Evolutionary conservation across 176 grass and related monocot species (phyloP).

Genomic region (Aegilops umbellulata): DNA sequence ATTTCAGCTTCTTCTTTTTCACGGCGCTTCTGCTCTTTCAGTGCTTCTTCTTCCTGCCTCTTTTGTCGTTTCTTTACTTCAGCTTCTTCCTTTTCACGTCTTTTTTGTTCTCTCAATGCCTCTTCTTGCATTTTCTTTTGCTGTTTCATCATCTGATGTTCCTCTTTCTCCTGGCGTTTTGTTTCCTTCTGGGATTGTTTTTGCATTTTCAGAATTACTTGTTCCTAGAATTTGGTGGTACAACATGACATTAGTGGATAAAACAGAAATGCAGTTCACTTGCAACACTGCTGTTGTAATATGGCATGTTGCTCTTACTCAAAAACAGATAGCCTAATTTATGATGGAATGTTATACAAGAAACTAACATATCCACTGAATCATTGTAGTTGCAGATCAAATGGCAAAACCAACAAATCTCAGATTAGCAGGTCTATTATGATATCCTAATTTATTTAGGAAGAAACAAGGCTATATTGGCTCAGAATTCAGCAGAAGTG

Average conservation of each 20-base stretch:
- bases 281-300: neutral
- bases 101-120: conserved; percentile 57
- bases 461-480: neutral
- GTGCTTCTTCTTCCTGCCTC: conserved; percentile 67
- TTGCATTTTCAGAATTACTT: conserved; percentile 35
- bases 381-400: conserved; percentile 7
- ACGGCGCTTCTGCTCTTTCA: conserved; percentile 68
- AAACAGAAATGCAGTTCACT: neutral
- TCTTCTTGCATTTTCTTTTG: conserved; percentile 55
- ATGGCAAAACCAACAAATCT: neutral
- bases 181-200: conserved; percentile 49
- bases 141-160: conserved; percentile 52
- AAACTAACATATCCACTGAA: conserved; percentile 18
- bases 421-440: neutral
- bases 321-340: neutral
- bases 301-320: neutral
- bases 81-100: conserved; percentile 65
- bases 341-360: neutral
- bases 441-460: conserved; percentile 4
- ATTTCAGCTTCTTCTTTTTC: conserved; percentile 90
- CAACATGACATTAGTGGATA: neutral
- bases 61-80: conserved; percentile 72
- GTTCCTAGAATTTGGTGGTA: conserved; percentile 29
- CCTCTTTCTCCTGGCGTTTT: conserved; percentile 68
- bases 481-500: conserved; percentile 7